phyloP scores from a whole-genome alignment of 257 asterid species.

The Osmanthus fragrans region DNA sequence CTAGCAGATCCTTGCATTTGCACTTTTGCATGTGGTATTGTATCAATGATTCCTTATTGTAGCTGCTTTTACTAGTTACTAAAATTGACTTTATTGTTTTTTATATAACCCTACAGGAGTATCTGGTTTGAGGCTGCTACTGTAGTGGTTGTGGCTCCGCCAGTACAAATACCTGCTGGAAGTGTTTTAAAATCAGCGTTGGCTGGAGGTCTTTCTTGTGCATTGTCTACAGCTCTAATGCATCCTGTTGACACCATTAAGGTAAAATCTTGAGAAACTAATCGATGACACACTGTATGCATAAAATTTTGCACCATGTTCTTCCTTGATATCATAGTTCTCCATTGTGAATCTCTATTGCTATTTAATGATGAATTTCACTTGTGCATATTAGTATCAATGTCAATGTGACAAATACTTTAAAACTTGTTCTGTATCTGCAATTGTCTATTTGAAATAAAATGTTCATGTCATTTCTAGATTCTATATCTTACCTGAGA shows the following conservation, averaged over 20 bases:
- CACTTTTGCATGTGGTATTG: neutral
- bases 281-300: neutral
- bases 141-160: constrained; percentile 97
- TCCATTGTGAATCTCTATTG: neutral
- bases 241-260: constrained; percentile 92
- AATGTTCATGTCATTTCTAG: neutral
- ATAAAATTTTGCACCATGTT: neutral
- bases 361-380: neutral
- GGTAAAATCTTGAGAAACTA: constrained; percentile 41
- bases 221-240: constrained; percentile 85
- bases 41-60: neutral
- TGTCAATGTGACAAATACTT: neutral
- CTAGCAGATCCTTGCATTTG: neutral
- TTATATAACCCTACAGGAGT: constrained; percentile 46
- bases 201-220: constrained; percentile 97
- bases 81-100: constrained; percentile 10
- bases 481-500: neutral
- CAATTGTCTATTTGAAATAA: neutral
- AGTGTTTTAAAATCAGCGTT: constrained; percentile 95
- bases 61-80: constrained; percentile 17
- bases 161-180: constrained; percentile 87
- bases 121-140: constrained; percentile 99
- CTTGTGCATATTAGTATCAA: neutral
- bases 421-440: neutral
- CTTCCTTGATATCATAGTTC: neutral